A percentile compares a stretch with the other conserved stretches of the same genome.
These are phyloP conservation scores for Eragrostis tef DNA, from an alignment of 202 grass and related monocot genomes.

Conservation along the genomic window DNA sequence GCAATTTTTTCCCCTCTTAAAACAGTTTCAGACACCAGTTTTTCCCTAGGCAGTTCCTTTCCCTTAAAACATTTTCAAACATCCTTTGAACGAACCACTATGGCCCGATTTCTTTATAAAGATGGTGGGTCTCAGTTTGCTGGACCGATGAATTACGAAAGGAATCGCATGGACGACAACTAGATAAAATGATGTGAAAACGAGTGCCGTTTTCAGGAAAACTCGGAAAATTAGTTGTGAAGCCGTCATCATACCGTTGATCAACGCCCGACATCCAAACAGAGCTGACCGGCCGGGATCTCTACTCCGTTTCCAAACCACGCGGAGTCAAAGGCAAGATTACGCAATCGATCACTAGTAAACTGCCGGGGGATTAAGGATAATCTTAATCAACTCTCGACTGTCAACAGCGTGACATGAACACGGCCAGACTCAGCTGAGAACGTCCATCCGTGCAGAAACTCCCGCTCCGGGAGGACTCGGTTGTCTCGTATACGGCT, in stretches of 20 bases:
- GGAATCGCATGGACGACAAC: neutral
- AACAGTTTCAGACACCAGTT: constrained; percentile 10
- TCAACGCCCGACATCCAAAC: constrained; percentile 8
- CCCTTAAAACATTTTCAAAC: neutral
- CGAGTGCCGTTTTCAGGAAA: neutral
- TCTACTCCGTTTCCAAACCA: neutral
- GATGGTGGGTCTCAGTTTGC: neutral
- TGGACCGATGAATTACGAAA: neutral
- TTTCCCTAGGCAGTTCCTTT: too few species aligned
- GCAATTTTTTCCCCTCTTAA: neutral
- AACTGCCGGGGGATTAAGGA: neutral
- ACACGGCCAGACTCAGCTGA: neutral
- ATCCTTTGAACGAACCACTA: constrained; percentile 7
- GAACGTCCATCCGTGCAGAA: neutral
- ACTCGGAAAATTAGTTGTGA: neutral
- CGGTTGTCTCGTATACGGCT: neutral
- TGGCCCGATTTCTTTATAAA: too few species aligned
- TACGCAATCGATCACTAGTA: neutral
- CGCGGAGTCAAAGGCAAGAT: constrained; percentile 13
- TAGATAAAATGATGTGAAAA: neutral
- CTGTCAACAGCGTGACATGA: constrained; percentile 7
- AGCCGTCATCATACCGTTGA: constrained; percentile 25
- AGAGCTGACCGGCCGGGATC: neutral
- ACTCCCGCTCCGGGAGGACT: neutral
- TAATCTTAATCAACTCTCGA: neutral